Base-by-base conservation (phyloP, 805 yeast genomes). In the Pichia membranifaciens region DNA sequence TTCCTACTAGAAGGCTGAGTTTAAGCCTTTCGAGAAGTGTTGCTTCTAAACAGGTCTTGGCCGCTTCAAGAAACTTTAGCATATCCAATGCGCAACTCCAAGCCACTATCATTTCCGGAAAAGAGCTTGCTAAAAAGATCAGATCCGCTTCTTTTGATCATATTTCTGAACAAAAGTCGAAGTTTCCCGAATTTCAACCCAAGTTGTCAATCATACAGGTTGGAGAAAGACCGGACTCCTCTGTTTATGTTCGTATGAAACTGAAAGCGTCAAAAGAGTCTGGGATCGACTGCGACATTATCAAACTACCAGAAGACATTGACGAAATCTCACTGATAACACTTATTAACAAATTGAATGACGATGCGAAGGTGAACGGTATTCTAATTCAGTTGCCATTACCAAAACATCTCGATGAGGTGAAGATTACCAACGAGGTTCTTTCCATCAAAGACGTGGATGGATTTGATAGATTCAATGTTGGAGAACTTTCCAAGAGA, bases 241-340 rank as follows among this genome's bases (percentile, higher is more conserved):
- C 84, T n/a, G 83, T 88, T 3, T 86, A 86, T 64, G 90, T 86
- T 41, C 76, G 79, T 54, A 84, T 84, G 88, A 86, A 86, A 65
- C 67, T 82, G 51, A 83, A 81, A 63, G 91, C 93, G 10, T 86
- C 91, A 25, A 70, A 73, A 47, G 87, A 81, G 54, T 81, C 89
- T 34, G 79, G 81, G 46, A 76, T 86, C 49, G 68, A 70, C 16
- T 84, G 90, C 66, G 65, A 72, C 32, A 73, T 82, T 46, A 72
- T 81, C 58, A 78, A 76, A 47, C 66, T 85, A 49, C 79, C 84
- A 2, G 84, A 74, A 50, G 56, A 67, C 35, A 74, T 79, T 45
- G 62, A 81, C 16, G 82, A 85, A 64, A 66, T 71, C 39, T 81
- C 75, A 51, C 61, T 85, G 33, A 62, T 84, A 50, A 69, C 69